Evolutionary conservation across 2,329 filamentous ascomycete genomes (phyloP).

Genomic region (Cryoendolithus antarcticus): DNA sequence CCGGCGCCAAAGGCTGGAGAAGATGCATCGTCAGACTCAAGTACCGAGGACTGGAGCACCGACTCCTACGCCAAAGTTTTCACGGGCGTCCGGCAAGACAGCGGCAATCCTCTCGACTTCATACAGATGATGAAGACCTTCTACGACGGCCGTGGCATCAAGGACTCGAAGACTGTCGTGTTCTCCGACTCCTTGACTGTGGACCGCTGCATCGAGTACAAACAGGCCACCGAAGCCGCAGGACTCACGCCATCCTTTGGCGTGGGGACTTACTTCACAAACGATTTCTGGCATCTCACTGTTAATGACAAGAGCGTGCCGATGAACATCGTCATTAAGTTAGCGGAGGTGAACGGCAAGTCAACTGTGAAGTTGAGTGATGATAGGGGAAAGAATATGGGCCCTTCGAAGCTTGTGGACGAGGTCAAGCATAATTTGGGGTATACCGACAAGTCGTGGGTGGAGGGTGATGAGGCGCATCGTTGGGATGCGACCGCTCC

Average conservation of each 20-base stretch:
- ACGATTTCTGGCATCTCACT: slow-evolving; percentile 68
- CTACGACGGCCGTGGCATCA: slow-evolving; percentile 64
- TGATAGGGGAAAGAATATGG: slow-evolving; percentile 89
- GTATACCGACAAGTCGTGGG: slow-evolving; percentile 77
- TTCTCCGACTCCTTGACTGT: slow-evolving; percentile 94
- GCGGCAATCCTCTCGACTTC: slow-evolving; percentile 71
- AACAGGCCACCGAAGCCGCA: slow-evolving; percentile 63
- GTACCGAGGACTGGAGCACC: slow-evolving; percentile 11
- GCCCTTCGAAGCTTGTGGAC: slow-evolving; percentile 64
- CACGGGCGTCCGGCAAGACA: slow-evolving; percentile 77
- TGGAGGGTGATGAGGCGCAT: slow-evolving; percentile 67
- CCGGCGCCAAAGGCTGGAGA: slow-evolving; percentile 32
- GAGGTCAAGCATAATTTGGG: slow-evolving; percentile 76
- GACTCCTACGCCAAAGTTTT: slow-evolving; percentile 70
- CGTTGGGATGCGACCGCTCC: slow-evolving; percentile 51
- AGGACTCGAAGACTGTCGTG: slow-evolving; percentile 74
- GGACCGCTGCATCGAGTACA: slow-evolving; percentile 82
- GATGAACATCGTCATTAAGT: slow-evolving; percentile 95
- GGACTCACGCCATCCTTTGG: slow-evolving; percentile 84
- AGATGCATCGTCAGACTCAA: slow-evolving; percentile 7
- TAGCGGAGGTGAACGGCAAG: slow-evolving; percentile 69
- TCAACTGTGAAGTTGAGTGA: slow-evolving; percentile 82
- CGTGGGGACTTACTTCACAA: slow-evolving; percentile 86
- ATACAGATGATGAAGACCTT: slow-evolving; percentile 68
- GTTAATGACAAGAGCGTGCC: slow-evolving; percentile 76